phyloP scores from a whole-genome alignment of 1,139 yeast genomes.

The Suhomyces anneliseae region DNA sequence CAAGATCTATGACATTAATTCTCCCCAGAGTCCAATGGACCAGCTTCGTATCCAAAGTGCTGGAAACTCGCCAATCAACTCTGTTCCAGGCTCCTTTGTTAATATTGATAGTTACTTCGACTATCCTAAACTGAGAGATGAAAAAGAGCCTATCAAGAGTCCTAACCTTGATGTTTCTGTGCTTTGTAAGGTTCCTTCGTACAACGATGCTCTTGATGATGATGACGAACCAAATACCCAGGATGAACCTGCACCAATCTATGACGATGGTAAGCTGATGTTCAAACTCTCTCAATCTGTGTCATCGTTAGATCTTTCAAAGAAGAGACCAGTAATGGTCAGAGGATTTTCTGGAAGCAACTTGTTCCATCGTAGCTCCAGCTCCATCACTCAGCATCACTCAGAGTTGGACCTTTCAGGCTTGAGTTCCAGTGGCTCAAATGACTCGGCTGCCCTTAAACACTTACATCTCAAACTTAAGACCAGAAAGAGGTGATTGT shows the following conservation, averaged over 20 bases:
- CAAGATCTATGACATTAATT: slow-evolving; percentile 35
- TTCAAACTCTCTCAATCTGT: background rate
- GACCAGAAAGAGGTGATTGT: slow-evolving; percentile 2
- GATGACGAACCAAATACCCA: slow-evolving; percentile 22
- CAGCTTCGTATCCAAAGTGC: slow-evolving; percentile 32
- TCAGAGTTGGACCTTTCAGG: slow-evolving; percentile 2
- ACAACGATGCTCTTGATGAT: slow-evolving; percentile 36
- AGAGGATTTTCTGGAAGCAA: background rate
- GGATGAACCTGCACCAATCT: slow-evolving; percentile 37
- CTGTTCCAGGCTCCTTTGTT: slow-evolving; percentile 20
- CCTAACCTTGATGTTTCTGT: slow-evolving; percentile 21
- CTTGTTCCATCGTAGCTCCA: background rate
- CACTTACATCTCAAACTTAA: slow-evolving; percentile 5
- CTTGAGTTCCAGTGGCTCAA: background rate
- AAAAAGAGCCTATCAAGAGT: slow-evolving; percentile 4
- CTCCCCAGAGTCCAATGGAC: slow-evolving; percentile 41
- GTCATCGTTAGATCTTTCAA: slow-evolving; percentile 8
- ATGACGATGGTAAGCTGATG: slow-evolving; percentile 12
- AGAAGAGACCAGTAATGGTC: background rate
- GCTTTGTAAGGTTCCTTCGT: slow-evolving; percentile 36
- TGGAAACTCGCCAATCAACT: slow-evolving; percentile 16
- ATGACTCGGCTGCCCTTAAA: background rate
- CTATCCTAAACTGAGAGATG: slow-evolving; percentile 15
- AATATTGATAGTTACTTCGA: slow-evolving; percentile 31
- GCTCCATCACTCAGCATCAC: background rate